phyloP scores from a whole-genome alignment of 2,329 filamentous ascomycete genomes.

The Alternaria brassicicola region DNA sequence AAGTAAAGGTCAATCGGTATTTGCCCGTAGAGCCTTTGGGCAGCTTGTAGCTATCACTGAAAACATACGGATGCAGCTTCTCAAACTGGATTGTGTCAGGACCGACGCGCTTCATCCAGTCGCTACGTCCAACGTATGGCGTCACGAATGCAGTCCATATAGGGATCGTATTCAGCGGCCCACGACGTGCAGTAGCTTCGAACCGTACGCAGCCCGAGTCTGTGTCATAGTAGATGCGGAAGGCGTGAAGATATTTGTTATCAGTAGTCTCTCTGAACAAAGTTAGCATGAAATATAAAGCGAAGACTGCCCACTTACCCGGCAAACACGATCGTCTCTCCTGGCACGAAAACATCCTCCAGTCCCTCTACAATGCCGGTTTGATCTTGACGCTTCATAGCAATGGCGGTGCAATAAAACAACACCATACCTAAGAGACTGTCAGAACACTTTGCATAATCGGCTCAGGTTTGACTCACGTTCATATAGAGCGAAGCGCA shows the following conservation, averaged over 20 bases:
- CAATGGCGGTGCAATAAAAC: constrained; percentile 63
- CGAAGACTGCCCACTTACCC: constrained; percentile 48
- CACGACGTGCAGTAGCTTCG: constrained; percentile 61
- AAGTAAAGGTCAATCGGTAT: constrained; percentile 45
- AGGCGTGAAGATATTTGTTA: constrained; percentile 58
- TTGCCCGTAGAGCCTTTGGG: constrained; percentile 38
- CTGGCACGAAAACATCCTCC: constrained; percentile 57
- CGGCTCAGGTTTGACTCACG: constrained; percentile 45
- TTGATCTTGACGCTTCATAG: constrained; percentile 63
- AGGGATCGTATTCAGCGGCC: constrained; percentile 60
- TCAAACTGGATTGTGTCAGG: constrained; percentile 55
- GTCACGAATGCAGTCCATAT: constrained; percentile 62
- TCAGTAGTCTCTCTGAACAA: constrained; percentile 58
- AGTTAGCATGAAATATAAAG: constrained; percentile 13
- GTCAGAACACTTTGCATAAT: not conserved
- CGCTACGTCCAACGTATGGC: constrained; percentile 52
- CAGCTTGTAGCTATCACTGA: constrained; percentile 57
- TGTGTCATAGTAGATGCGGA: constrained; percentile 61
- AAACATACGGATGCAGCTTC: constrained; percentile 60
- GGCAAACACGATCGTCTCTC: constrained; percentile 55
- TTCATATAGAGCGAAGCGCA: constrained; percentile 63
- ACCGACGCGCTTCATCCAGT: constrained; percentile 56
- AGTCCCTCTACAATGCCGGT: constrained; percentile 49
- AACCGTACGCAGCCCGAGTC: constrained; percentile 60
- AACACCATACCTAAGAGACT: constrained; percentile 58